Base-by-base conservation (phyloP, 306 rosid genomes). In the Carpinus viminea region DNA sequence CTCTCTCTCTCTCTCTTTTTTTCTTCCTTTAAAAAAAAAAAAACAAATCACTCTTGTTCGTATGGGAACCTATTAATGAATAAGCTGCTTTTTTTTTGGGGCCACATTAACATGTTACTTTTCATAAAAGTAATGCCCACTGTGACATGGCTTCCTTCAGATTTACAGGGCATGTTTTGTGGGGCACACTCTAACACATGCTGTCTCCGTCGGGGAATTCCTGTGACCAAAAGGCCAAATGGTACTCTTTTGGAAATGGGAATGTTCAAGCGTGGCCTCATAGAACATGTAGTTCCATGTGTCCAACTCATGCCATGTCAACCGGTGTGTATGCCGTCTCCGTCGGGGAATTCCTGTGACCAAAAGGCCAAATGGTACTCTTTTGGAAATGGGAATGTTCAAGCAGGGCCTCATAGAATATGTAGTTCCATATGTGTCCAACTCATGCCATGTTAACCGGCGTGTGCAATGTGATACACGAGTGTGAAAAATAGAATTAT, bases 61-160 rank as follows among this genome's bases (percentile, higher is more conserved):
- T 0, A 41, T 41, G 45, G 7, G 45, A 41, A 41, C 45, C 45
- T 41, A 41, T 41, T 41, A 41, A 41, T 6, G 45, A 41, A 6
- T 41, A 41, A 41, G 45, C 45, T 41, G 8, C 5, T 38, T 38
- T 38, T 41, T 41, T 41, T 4, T 6, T 6, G 6, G 45, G 45
- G 7, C 45, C 45, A 57, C 12, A 20, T 26, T 8, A n/a, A n/a
- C 24, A 57, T 4, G 60, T 18, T 54, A 21, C 12, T 21, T 57
- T 57, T 26, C 28, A 57, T 57, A 57, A 10, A 57, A 10, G 7
- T 57, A 36, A 21, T 21, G 80, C 75, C 62, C 56, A 75, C 62
- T 73, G 56, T 61, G 62, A 28, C 80, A 70, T 24, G 21, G 13
- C 21, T 54, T 54, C 7, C 16, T 47, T 3, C 11, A 9, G 11